A percentile compares a stretch with the other conserved stretches of the same genome.
Conservation (phyloP, 1,284 basidiomycete species). For the Mycena sp. region DNA sequence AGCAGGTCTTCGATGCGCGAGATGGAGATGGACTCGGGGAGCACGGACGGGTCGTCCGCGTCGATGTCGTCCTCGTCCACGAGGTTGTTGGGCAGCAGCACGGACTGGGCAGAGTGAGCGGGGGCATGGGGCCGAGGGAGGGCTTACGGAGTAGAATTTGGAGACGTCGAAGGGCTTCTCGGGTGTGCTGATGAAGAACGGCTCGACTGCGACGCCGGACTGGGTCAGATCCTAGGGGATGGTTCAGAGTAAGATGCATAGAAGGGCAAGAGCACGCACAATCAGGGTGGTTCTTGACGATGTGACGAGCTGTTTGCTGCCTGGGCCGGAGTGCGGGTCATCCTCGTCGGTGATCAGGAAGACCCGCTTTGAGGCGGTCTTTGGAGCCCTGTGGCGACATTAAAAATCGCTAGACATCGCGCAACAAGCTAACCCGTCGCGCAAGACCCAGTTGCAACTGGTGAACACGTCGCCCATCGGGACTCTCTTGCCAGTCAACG, state of each 20-base stretch:
- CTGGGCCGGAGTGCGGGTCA: conserved; percentile 57
- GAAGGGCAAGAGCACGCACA: conserved; percentile 48
- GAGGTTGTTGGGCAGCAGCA: conserved; percentile 66
- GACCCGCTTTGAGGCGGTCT: conserved; percentile 88
- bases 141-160: conserved; percentile 86
- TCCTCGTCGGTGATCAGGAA: conserved; percentile 96
- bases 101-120: conserved; percentile 55
- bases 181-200: conserved; percentile 88
- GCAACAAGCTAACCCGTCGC: conserved; percentile 73
- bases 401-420: background rate
- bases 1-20: conserved; percentile 83
- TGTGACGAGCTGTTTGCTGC: conserved; percentile 64
- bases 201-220: conserved; percentile 85
- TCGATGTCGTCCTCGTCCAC: conserved; percentile 57
- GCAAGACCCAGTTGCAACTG: conserved; percentile 87
- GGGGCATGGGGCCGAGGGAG: conserved; percentile 40
- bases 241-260: conserved; percentile 8
- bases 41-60: conserved; percentile 55
- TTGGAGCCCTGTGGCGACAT: conserved; percentile 68
- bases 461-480: conserved; percentile 88
- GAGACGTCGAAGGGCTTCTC: conserved; percentile 78
- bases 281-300: conserved; percentile 76
- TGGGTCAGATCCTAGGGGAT: conserved; percentile 81
- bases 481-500: conserved; percentile 60
- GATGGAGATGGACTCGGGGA: conserved; percentile 76